Percentiles rank a stretch among this genome's conserved stretches.
Conservation (phyloP, 305 asterid genomes). For the Fraxinus sp. region DNA sequence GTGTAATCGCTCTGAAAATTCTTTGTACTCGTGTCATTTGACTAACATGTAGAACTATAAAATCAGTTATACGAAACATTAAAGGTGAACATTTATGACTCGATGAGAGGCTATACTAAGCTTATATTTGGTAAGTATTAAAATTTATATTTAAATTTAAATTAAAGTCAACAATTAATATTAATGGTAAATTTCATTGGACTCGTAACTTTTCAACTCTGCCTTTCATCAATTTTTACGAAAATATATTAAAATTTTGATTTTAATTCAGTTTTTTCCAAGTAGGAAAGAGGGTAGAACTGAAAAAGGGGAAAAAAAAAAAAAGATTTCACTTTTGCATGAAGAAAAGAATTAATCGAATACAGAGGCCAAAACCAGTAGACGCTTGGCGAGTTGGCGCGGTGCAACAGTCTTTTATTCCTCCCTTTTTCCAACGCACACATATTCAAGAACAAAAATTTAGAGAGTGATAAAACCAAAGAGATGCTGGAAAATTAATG, state of each 20-base stretch:
- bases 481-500: not conserved
- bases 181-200: too few species aligned
- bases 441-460: not conserved
- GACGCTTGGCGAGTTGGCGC: slow-evolving; percentile 39
- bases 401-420: not conserved
- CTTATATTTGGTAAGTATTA: too few species aligned
- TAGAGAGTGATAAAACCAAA: not conserved
- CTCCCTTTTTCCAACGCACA: not conserved
- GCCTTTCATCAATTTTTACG: too few species aligned
- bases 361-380: not conserved
- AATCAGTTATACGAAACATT: not conserved
- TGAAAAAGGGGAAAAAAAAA: not conserved
- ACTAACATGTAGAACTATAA: not conserved
- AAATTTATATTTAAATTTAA: too few species aligned
- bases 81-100: not conserved
- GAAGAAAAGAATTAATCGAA: not conserved
- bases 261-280: too few species aligned
- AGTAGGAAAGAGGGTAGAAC: not conserved
- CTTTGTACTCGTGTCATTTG: not conserved
- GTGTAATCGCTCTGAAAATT: too few species aligned
- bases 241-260: too few species aligned
- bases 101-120: not conserved
- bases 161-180: too few species aligned
- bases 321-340: not conserved
- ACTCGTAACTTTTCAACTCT: too few species aligned